Base-by-base conservation (phyloP, 2,329 filamentous ascomycete species). In the Tothia fuscella region DNA sequence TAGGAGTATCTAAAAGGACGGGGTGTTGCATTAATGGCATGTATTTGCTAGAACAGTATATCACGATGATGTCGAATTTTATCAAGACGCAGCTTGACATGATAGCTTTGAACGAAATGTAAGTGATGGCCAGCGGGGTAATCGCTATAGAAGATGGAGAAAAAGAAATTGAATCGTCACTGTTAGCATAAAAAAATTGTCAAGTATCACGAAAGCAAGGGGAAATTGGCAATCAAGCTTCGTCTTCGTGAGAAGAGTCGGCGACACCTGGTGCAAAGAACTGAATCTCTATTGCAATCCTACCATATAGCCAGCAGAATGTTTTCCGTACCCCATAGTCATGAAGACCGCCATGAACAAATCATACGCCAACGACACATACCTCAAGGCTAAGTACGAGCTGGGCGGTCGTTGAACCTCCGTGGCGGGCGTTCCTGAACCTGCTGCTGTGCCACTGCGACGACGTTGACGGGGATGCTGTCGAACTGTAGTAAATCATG, bases 381-480 rank as follows among this genome's bases (percentile, higher is more conserved):
- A 14, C 9, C 25, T 26, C 22, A 17, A 19, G 55, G 45, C 36
- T 47, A 50, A 21, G 49, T 49, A 46, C 58, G 53, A 41, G 56
- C 57, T 46, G 53, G 63, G 53, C 78, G 76, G 70, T 82, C 78
- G 60, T 72, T 74, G 70, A 83, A 88, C 63, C 84, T 77, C 62
- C 82, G 81, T 56, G 75, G 77, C n/a, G n/a, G n/a, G 55, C 87
- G 83, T 72, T 95, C 88, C 61, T 76, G 68, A 51, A 76, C 69
- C 74, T 95, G 88, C 66, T 85, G 78, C 74, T 96, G 88, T 56
- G 81, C 74, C 55, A 98, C 87, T 54, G 81, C 71, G 57, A 93
- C 79, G 60, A 96, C 86, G 72, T 93, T 95, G 81, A 94, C 86
- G 66, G 89, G 83, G 68, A 98, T 88, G 56, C 79, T 78, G 71